Base-by-base conservation (phyloP, 208 protist genomes). In the Naegleria lovaniensis region DNA sequence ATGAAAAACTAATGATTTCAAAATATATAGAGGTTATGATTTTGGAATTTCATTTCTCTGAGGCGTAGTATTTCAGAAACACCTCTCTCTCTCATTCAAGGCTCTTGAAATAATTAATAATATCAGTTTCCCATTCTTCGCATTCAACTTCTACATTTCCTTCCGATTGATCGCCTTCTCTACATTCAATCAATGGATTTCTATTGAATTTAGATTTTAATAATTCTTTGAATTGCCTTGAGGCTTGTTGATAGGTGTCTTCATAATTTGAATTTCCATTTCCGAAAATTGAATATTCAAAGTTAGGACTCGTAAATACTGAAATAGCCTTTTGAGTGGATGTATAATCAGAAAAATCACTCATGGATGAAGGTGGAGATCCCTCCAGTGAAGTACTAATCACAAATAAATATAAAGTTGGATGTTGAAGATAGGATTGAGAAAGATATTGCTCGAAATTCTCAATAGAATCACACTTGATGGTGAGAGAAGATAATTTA, bases 231-330 rank as follows among this genome's bases (percentile, higher is more conserved):
- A 84, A 16, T 38, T 33, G 9, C 15, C 76, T 33, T 40, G 76
- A 84, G 0, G 76, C 76, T 84, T 84, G 29, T 84, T 84, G 76
- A 40, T 84, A 84, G 11, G 76, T 84, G 7, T 84, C 76, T 38
- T 19, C 38, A 84, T 84, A 84, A 40, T 84, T 84, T 84, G 76
- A 84, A 40, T 84, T 84, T 33, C 76, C 76, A 84, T 41, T 84
- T 84, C 76, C 76, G 76, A 84, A 36, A 41, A 84, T 84, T 84
- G 76, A 84, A 40, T 84, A 84, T 84, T 84, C 38, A 40, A 84
- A 41, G 15, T 40, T 84, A 19, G 11, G 22, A 67, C 19, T 15
- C 3, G 11, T 22, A 67, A 67, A 67, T 36, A 84, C 9, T 22
- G 9, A 39, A 7, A 16, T 40, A 22, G 76, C 76, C 29, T 19